phyloP scores from a whole-genome alignment of 2,329 filamentous ascomycete species.

The Colletotrichum brevisporum region DNA sequence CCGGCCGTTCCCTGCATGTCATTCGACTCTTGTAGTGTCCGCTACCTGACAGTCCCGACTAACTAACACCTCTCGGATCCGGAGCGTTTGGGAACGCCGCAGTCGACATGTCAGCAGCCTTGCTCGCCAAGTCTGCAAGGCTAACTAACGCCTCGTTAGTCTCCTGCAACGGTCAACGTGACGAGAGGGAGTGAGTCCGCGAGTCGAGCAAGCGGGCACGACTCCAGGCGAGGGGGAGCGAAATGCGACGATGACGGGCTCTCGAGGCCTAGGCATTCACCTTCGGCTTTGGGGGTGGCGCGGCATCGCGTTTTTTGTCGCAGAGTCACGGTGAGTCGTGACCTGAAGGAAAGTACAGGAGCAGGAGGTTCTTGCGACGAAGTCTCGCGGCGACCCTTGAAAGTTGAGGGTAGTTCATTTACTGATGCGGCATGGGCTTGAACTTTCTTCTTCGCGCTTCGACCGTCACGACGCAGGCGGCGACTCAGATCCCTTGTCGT shows the following conservation, averaged over 20 bases:
- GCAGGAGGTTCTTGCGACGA: no score
- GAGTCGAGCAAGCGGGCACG: conserved; percentile 5
- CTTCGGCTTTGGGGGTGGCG: not conserved
- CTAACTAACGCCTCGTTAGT: not conserved
- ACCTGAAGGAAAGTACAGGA: no score
- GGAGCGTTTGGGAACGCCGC: not conserved
- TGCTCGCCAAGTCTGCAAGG: not conserved
- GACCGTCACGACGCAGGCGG: conserved; percentile 12
- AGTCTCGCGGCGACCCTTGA: not conserved
- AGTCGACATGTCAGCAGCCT: not conserved
- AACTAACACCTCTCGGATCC: not conserved
- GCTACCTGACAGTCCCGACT: no score
- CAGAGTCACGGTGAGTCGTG: no score
- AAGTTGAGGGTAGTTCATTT: conserved; percentile 4
- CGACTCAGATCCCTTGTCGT: conserved; percentile 31
- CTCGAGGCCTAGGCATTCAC: conserved; percentile 10
- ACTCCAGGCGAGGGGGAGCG: not conserved
- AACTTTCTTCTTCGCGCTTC: conserved; percentile 30
- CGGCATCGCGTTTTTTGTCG: not conserved
- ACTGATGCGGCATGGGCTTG: conserved; percentile 24
- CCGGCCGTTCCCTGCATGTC: not conserved
- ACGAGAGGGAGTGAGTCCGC: not conserved
- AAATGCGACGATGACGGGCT: conserved; percentile 20
- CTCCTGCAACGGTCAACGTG: not conserved
- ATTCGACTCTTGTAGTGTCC: not conserved